Conservation (phyloP, 2,329 filamentous ascomycete genomes). For the Blastomyces parvus region DNA sequence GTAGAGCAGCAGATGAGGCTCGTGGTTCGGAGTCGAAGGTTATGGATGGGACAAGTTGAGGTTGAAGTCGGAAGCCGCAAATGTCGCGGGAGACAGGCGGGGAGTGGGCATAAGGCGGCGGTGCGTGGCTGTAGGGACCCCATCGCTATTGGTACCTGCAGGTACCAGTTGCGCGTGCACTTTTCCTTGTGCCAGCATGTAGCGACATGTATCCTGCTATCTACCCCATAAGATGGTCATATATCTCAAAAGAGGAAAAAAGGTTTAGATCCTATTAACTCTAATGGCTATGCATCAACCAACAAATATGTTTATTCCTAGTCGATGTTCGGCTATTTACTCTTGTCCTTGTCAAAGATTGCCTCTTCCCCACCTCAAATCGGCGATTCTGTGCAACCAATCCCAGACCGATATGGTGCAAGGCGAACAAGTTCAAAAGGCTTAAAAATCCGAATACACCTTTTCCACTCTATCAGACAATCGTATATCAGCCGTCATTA, state of each 20-base stretch:
- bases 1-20: background rate
- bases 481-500: background rate
- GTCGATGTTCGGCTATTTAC: background rate
- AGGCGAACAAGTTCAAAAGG: background rate
- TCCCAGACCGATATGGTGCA: background rate
- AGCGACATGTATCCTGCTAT: background rate
- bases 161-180: background rate
- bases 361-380: background rate
- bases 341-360: background rate
- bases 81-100: background rate
- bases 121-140: background rate
- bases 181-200: background rate
- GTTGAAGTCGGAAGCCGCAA: background rate
- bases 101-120: background rate
- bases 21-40: background rate
- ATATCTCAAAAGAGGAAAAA: background rate
- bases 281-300: background rate
- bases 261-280: too few species aligned
- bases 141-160: background rate
- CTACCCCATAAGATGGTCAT: background rate
- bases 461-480: background rate
- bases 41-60: background rate
- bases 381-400: background rate
- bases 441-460: background rate
- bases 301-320: background rate